Base-by-base conservation (phyloP, 306 rosid genomes). In the Acacia melanoxylon region DNA sequence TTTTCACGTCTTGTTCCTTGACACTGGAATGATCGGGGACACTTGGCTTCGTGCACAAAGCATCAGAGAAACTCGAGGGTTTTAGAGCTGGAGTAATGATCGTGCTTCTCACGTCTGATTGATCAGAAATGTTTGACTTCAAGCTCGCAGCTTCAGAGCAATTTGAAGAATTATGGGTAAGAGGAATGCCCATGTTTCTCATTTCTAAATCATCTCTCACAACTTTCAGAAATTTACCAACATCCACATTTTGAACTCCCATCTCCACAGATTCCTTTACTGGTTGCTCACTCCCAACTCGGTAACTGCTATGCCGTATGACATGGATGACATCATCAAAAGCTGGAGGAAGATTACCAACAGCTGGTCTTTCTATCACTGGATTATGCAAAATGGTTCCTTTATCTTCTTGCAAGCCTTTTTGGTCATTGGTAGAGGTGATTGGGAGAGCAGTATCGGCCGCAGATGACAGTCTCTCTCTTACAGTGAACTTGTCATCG, bases 301-400 rank as follows among this genome's bases (percentile, higher is more conserved):
- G 97, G 78, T 89, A 96, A 90, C 98, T 96, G 83, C 99, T 96
- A 67, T 93, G 99, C 75, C 99, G 91, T 76, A 96, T 93, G 22
- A 96, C 99, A 86, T 96, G 97, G 87, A 96, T 96, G 54, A 96
- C 83, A 42, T 93, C 99, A 67, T 94, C 99, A 88, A 96, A 93
- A 56, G 92, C 98, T 13, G 97, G 86, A 77, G 97, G 91, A 78
- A 96, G 93, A 82, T 91, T 95, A 42, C 90, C 84, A 29, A 89
- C 78, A 51, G 85, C 84, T 40, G 87, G 81, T 81, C 87, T 92
- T 80, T 95, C 98, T 56, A 74, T 68, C 56, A 86, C 65, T 80
- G 82, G 67, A 84, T 76, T 93, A 77, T 83, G 91, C 73, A 86
- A 37, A 13, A 82, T 54, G 27, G 86, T 56, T 78, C 87, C 93